These are phyloP conservation scores for Beauveria australis DNA, from an alignment of 2,329 filamentous ascomycete species.

Conservation along the genomic window DNA sequence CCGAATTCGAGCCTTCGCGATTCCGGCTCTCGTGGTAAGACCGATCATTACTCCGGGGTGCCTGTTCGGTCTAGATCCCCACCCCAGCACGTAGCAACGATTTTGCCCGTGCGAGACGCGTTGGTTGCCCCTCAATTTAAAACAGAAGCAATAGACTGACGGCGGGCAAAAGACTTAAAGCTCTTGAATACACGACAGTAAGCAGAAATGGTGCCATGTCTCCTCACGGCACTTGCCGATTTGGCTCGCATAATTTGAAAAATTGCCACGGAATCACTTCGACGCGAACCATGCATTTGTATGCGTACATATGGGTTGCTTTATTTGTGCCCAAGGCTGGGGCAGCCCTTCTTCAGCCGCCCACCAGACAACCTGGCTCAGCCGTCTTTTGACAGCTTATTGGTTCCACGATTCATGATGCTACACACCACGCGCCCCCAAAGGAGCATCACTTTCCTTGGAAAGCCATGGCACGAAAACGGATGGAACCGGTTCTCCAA, in stretches of 20 bases:
- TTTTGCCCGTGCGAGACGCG: constrained; percentile 1
- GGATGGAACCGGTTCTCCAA: neutral
- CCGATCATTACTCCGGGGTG: neutral
- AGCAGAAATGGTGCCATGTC: neutral
- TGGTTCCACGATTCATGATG: neutral
- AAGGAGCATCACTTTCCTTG: neutral
- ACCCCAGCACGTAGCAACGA: neutral
- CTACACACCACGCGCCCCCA: neutral
- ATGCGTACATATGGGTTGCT: neutral
- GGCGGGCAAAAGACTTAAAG: neutral
- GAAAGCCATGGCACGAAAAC: neutral
- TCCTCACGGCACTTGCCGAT: neutral
- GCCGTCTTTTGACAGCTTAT: neutral
- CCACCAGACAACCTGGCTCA: neutral
- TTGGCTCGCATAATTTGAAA: too few species aligned
- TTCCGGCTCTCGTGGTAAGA: too few species aligned
- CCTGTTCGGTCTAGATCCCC: constrained; percentile 2
- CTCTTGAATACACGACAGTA: neutral
- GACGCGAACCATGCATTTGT: neutral
- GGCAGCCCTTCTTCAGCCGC: neutral
- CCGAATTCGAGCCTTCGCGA: neutral
- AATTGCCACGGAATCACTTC: neutral
- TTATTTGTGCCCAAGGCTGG: neutral
- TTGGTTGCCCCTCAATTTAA: constrained; percentile 9
- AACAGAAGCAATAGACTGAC: neutral